These are phyloP conservation scores for Ambrosiella cleistominuta DNA, from an alignment of 2,329 filamentous ascomycete genomes.

Conservation along the genomic window DNA sequence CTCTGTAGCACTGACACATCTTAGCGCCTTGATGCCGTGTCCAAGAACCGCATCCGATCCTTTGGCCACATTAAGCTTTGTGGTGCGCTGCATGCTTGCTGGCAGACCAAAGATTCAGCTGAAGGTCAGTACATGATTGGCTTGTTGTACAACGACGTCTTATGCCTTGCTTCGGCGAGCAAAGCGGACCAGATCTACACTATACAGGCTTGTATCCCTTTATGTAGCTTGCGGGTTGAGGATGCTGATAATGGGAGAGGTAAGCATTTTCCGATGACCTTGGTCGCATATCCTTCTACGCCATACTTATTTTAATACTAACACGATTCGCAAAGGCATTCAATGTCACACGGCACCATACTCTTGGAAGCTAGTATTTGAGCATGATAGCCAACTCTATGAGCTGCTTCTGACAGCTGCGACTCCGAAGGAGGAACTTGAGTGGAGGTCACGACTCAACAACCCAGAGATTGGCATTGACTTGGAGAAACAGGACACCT, in stretches of 20 bases:
- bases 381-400: conserved; percentile 56
- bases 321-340: conserved; percentile 38
- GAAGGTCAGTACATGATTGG: conserved; percentile 72
- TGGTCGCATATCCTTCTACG: background rate
- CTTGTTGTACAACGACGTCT: conserved; percentile 61
- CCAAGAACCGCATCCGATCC: conserved; percentile 52
- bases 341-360: conserved; percentile 75
- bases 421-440: conserved; percentile 57
- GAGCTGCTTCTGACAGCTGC: conserved; percentile 81
- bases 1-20: background rate
- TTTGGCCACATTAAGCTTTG: conserved; percentile 70
- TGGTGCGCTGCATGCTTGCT: conserved; percentile 67
- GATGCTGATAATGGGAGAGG: conserved; percentile 61
- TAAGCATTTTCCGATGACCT: conserved; percentile 17
- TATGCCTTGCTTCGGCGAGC: conserved; percentile 55
- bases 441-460: conserved; percentile 58
- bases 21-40: conserved; percentile 33
- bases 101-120: conserved; percentile 51
- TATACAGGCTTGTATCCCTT: conserved; percentile 55
- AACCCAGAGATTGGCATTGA: conserved; percentile 16
- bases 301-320: conserved; percentile 10
- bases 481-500: conserved; percentile 2
- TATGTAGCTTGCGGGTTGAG: conserved; percentile 49
- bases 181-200: conserved; percentile 51
- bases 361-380: conserved; percentile 85